These are phyloP conservation scores for Aspergillus homomorphus DNA, from an alignment of 495 filamentous ascomycete species.

Conservation along the genomic window DNA sequence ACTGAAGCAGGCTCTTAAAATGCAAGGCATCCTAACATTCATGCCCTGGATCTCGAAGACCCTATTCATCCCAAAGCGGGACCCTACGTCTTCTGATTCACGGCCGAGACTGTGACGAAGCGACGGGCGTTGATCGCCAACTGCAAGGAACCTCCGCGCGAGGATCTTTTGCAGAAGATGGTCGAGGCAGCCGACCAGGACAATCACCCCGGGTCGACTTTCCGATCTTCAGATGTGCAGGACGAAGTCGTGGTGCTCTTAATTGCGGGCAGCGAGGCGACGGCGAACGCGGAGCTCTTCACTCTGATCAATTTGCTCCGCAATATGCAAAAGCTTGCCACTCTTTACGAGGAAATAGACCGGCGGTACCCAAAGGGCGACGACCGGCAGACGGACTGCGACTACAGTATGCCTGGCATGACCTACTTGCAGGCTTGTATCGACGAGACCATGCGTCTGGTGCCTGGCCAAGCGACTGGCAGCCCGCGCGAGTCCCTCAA, in stretches of 20 bases:
- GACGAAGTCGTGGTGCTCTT: neutral
- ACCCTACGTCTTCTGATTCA: neutral
- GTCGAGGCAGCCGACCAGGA: neutral
- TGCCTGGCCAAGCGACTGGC: neutral
- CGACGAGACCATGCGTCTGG: constrained; percentile 3
- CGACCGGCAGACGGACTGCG: neutral
- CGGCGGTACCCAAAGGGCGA: neutral
- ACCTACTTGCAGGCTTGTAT: constrained; percentile 2
- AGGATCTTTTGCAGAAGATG: neutral
- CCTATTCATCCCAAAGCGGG: neutral
- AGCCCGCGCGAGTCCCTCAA: neutral
- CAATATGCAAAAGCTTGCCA: neutral
- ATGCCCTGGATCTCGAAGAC: neutral
- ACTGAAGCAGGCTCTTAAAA: neutral
- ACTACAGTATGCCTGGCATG: constrained; percentile 1
- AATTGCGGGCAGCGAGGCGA: neutral
- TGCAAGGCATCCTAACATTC: neutral
- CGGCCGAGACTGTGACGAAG: neutral
- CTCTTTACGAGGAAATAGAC: constrained; percentile 1
- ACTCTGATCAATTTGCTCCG: neutral
- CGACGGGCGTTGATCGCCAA: neutral
- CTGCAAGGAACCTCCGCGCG: neutral
- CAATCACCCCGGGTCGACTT: neutral
- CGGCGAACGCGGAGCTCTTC: neutral
- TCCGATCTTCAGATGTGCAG: neutral